Evolutionary conservation across 768 basidiomycete genomes (phyloP).

Genomic region (Coprinopsis sp.): DNA sequence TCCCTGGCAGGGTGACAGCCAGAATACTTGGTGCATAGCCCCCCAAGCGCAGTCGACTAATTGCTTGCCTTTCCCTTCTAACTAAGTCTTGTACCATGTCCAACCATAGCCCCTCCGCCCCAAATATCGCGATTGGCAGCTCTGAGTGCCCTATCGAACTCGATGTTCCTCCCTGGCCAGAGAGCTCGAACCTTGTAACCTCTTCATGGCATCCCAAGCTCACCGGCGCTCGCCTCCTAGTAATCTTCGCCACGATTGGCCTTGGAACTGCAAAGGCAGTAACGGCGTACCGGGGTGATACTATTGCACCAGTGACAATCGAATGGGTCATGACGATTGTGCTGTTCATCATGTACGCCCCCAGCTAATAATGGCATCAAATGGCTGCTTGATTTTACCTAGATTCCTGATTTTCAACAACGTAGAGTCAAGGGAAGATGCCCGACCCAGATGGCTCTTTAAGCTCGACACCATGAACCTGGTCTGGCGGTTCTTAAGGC

Average conservation of each 20-base stretch:
- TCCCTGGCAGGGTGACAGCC: too few species aligned
- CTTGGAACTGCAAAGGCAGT: conserved; percentile 1
- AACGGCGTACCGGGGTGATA: background rate
- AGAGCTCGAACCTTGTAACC: too few species aligned
- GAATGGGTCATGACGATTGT: background rate
- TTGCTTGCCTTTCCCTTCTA: too few species aligned
- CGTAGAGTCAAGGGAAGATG: background rate
- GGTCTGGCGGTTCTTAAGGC: background rate
- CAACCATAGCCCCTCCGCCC: too few species aligned
- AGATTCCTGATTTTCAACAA: background rate
- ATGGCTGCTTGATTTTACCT: background rate
- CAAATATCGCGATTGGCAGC: too few species aligned
- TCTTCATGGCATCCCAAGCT: conserved; percentile 1
- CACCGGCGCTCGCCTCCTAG: background rate
- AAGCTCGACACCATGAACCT: background rate
- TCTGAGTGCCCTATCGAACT: too few species aligned
- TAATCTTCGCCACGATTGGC: background rate
- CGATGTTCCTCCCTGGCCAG: too few species aligned
- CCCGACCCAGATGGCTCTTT: background rate
- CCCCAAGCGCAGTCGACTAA: too few species aligned
- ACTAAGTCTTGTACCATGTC: too few species aligned
- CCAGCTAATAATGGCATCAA: background rate
- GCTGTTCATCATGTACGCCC: background rate
- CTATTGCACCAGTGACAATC: background rate
- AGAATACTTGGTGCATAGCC: too few species aligned